phyloP scores from a whole-genome alignment of 371 early-diverging fungal species.

The Polyrhizophydium stewartii region DNA sequence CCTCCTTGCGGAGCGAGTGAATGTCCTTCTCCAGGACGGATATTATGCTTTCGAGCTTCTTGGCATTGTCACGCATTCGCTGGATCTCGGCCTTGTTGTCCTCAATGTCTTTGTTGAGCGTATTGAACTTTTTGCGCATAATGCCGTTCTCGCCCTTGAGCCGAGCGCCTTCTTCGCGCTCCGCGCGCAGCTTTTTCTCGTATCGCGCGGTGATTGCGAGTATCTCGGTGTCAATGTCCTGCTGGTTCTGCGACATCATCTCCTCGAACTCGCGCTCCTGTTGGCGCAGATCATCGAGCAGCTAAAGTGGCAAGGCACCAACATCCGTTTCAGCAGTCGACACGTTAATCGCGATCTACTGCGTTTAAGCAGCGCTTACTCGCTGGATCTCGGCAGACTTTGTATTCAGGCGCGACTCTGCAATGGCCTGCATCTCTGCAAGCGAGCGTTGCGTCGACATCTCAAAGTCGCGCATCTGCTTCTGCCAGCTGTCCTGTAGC shows the following conservation, averaged over 20 bases:
- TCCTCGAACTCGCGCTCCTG: conserved; percentile 43
- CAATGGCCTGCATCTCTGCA: conserved; percentile 30
- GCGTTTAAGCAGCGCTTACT: conserved; percentile 15
- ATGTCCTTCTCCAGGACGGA: conserved; percentile 51
- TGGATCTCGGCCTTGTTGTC: conserved; percentile 47
- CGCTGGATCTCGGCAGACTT: conserved; percentile 37
- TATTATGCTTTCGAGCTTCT: conserved; percentile 44
- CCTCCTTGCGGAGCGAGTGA: conserved; percentile 42
- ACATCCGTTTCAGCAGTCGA: neutral
- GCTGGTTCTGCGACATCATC: conserved; percentile 33
- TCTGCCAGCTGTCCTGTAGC: conserved; percentile 42
- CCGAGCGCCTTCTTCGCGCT: conserved; percentile 48
- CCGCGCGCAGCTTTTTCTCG: conserved; percentile 40
- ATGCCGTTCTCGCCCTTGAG: conserved; percentile 59
- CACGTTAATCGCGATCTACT: neutral
- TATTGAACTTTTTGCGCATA: conserved; percentile 60
- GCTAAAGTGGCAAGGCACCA: conserved; percentile 17
- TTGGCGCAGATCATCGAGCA: conserved; percentile 31
- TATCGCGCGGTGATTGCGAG: conserved; percentile 27
- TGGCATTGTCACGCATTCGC: conserved; percentile 46
- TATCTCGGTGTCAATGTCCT: conserved; percentile 51
- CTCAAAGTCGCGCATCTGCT: conserved; percentile 36
- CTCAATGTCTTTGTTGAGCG: conserved; percentile 54
- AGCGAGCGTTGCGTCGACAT: conserved; percentile 22
- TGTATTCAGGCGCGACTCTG: conserved; percentile 31